Evolutionary conservation across 768 basidiomycete species (phyloP).

Genomic region (Neoboletus brunneissimus): DNA sequence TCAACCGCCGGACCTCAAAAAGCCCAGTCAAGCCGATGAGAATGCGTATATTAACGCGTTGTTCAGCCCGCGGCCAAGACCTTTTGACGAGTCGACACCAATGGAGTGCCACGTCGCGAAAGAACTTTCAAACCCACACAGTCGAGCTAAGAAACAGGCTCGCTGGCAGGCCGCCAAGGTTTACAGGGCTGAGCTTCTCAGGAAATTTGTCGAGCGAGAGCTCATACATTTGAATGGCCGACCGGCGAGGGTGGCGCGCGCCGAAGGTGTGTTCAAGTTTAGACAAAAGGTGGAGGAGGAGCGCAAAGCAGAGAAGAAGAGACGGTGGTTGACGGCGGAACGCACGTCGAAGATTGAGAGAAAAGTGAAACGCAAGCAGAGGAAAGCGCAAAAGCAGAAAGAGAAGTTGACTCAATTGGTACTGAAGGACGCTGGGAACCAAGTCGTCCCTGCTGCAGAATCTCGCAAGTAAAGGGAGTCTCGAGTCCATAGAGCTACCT

Average conservation of each 20-base stretch:
- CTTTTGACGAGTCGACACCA: constrained; percentile 52
- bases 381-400: constrained; percentile 44
- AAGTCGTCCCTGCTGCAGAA: constrained; percentile 45
- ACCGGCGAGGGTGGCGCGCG: constrained; percentile 57
- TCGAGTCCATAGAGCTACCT: neutral
- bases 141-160: constrained; percentile 75
- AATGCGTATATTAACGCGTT: constrained; percentile 58
- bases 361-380: constrained; percentile 39
- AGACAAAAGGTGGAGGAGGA: constrained; percentile 56
- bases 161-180: constrained; percentile 64
- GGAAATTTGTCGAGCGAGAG: constrained; percentile 53
- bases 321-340: constrained; percentile 42
- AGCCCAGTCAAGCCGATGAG: constrained; percentile 42
- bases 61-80: constrained; percentile 37
- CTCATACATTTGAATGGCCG: constrained; percentile 58
- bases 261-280: constrained; percentile 77
- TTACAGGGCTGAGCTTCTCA: constrained; percentile 48
- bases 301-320: constrained; percentile 58
- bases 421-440: constrained; percentile 55
- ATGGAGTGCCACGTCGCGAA: constrained; percentile 63
- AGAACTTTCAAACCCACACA: constrained; percentile 80
- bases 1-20: constrained; percentile 49
- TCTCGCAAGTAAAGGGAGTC: constrained; percentile 7
- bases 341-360: constrained; percentile 38
- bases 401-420: constrained; percentile 54